Percentiles rank a stretch among this genome's conserved stretches.
These are phyloP conservation scores for Starmerella vaccinii DNA, from an alignment of 805 yeast species.

Conservation along the genomic window DNA sequence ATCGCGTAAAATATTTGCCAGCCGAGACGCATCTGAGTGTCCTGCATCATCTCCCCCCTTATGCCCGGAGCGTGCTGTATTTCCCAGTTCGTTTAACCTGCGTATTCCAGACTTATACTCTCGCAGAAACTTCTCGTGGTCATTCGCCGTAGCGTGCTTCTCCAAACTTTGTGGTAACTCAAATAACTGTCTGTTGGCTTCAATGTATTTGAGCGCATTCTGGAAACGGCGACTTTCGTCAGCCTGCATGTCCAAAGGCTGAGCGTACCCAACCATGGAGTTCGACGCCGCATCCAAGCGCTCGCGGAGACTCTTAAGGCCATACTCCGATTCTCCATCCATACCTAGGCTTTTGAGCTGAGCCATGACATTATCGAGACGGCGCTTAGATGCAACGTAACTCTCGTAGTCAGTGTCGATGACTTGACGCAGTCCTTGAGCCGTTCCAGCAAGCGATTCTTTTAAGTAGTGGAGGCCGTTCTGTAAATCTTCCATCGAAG, in stretches of 20 bases:
- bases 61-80: constrained; percentile 13
- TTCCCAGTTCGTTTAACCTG: constrained; percentile 24
- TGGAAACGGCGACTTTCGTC: constrained; percentile 41
- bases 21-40: constrained; percentile 21
- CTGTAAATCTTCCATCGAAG: constrained; percentile 42
- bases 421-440: constrained; percentile 38
- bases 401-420: constrained; percentile 52
- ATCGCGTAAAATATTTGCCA: constrained; percentile 46
- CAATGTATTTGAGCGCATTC: constrained; percentile 42
- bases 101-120: constrained; percentile 47
- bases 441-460: constrained; percentile 39
- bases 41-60: constrained; percentile 4
- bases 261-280: constrained; percentile 43
- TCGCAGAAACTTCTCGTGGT: constrained; percentile 47
- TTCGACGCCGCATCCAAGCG: constrained; percentile 42
- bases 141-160: constrained; percentile 38
- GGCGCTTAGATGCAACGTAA: constrained; percentile 55
- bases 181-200: constrained; percentile 44
- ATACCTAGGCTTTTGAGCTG: constrained; percentile 39
- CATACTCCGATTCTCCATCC: constrained; percentile 28
- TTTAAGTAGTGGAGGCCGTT: constrained; percentile 43
- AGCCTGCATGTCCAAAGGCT: constrained; percentile 49
- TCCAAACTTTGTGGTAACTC: constrained; percentile 46
- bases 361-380: constrained; percentile 49
- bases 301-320: constrained; percentile 31